Conservation (phyloP, 2,329 filamentous ascomycete genomes). For the Monilinia laxa region DNA sequence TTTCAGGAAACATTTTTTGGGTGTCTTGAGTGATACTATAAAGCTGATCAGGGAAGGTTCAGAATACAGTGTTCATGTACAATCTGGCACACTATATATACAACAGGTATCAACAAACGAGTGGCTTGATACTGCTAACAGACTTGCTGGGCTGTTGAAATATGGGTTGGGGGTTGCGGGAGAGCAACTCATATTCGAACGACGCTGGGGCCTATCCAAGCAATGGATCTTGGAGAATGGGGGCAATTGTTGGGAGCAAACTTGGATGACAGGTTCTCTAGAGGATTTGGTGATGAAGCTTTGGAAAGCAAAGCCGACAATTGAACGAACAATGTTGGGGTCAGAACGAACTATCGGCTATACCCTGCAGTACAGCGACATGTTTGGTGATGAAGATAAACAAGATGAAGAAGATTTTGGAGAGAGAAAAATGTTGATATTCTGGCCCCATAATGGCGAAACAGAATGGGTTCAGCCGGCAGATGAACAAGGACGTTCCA, state of each 20-base stretch:
- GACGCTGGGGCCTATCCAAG: background rate
- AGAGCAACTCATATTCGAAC: slow-evolving; percentile 2
- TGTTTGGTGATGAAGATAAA: background rate
- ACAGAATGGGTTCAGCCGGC: background rate
- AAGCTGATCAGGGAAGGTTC: background rate
- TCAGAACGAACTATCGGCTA: background rate
- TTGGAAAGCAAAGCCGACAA: background rate
- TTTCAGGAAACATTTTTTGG: background rate
- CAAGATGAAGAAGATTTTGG: background rate
- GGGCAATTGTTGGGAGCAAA: background rate
- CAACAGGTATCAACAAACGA: background rate
- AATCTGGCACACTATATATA: background rate
- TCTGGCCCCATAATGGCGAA: background rate
- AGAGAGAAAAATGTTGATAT: background rate
- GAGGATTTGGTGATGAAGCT: background rate
- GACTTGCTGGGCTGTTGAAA: background rate
- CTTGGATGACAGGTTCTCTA: background rate
- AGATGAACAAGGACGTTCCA: background rate
- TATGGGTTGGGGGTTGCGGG: background rate
- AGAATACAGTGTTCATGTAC: background rate
- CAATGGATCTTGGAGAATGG: background rate
- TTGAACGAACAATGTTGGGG: background rate
- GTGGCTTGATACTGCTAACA: background rate
- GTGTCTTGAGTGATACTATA: too few relatives aligned
- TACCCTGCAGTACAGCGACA: background rate